Evolutionary conservation across 495 filamentous ascomycete genomes (phyloP).

Genomic region (Thozetella sp.): DNA sequence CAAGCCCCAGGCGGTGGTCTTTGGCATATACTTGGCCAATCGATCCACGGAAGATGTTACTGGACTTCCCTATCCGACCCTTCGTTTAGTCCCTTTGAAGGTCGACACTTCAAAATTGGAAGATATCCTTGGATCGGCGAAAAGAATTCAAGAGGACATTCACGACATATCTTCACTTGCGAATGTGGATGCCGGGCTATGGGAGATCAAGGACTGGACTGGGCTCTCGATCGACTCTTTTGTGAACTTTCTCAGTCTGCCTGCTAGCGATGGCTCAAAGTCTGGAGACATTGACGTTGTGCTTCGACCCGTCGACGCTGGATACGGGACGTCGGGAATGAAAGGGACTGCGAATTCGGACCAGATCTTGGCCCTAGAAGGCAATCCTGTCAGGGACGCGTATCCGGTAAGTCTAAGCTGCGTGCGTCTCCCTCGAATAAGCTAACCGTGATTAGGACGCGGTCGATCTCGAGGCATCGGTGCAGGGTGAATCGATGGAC

Average conservation of each 20-base stretch:
- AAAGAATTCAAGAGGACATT: conserved; percentile 38
- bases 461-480: conserved; percentile 55
- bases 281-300: not conserved
- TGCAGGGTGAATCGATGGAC: conserved; percentile 44
- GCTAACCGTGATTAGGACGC: conserved; percentile 53
- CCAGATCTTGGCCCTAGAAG: conserved; percentile 5
- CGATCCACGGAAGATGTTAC: conserved; percentile 19
- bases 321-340: no score
- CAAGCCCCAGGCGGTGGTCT: conserved; percentile 22
- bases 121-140: conserved; percentile 21
- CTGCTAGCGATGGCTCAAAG: conserved; percentile 3
- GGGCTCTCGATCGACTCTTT: conserved; percentile 45
- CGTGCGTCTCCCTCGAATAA: not conserved
- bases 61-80: conserved; percentile 29
- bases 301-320: not conserved
- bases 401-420: conserved; percentile 37
- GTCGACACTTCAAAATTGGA: conserved; percentile 12
- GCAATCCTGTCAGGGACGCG: conserved; percentile 22
- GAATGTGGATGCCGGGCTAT: conserved; percentile 38
- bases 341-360: not conserved
- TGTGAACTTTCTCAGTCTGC: conserved; percentile 57
- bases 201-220: conserved; percentile 52
- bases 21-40: conserved; percentile 50
- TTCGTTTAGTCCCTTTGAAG: conserved; percentile 41
- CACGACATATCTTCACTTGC: conserved; percentile 30